These are phyloP conservation scores for Mycena vulgaris DNA, from an alignment of 768 basidiomycete species.

Conservation along the genomic window DNA sequence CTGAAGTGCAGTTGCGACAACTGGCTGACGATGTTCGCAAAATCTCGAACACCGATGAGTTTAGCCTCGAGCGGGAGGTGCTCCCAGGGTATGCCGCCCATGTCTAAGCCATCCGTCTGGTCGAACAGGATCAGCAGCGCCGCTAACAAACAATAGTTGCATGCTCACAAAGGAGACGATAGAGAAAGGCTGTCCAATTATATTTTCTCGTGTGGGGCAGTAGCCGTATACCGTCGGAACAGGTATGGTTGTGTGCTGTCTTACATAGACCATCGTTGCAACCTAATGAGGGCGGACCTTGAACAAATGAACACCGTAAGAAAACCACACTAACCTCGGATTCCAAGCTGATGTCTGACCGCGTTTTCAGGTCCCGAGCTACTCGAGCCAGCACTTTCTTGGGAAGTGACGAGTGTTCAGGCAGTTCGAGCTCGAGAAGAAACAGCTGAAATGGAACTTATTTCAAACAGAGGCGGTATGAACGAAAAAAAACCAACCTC, in stretches of 20 bases:
- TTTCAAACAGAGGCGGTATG: not conserved
- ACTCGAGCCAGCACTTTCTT: conserved; percentile 42
- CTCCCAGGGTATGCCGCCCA: conserved; percentile 42
- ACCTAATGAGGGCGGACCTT: conserved; percentile 29
- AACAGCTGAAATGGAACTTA: conserved; percentile 35
- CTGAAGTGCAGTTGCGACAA: conserved; percentile 42
- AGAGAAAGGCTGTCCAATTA: conserved; percentile 41
- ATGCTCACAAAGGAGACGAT: conserved; percentile 40
- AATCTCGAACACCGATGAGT: conserved; percentile 41
- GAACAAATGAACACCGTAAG: not conserved
- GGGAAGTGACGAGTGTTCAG: conserved; percentile 33
- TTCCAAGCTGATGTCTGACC: conserved; percentile 43
- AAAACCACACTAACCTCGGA: conserved; percentile 36
- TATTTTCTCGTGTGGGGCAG: conserved; percentile 41
- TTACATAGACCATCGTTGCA: conserved; percentile 44
- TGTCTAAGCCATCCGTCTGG: conserved; percentile 39
- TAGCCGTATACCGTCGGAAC: conserved; percentile 44
- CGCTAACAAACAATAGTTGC: not conserved
- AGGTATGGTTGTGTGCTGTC: conserved; percentile 38
- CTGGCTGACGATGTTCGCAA: conserved; percentile 39
- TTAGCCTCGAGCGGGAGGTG: conserved; percentile 38
- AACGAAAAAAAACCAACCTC: conserved; percentile 34
- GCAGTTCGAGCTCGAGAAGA: conserved; percentile 36
- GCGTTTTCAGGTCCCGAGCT: conserved; percentile 39
- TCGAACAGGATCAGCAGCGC: not conserved